Evolutionary conservation across 495 filamentous ascomycete species (phyloP), one percentile per base, ranked within the genome.

Genomic region (Podospora tetraspora): DNA sequence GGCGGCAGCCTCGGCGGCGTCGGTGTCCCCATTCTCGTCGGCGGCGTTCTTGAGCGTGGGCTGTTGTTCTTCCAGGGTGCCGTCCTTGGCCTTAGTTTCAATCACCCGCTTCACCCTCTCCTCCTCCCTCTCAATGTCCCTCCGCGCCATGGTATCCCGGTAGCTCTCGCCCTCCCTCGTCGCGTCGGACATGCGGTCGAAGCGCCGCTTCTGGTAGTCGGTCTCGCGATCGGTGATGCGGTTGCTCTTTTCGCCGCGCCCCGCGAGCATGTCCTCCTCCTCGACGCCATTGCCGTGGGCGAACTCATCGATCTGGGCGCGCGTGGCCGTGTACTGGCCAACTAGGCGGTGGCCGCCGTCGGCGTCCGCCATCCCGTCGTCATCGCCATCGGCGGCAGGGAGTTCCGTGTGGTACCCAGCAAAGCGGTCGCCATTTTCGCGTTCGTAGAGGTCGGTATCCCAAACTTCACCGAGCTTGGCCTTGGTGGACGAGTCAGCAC

Each of bases 121-220:
- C 81, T 99, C 95, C 79, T 99, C 95, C 67, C 93, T 87, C 78
- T 99, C 94, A 22, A 99, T 75, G 70, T 99, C 95, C 66, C 92
- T 88, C 57, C 89, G 84, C 68, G 90, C 90, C 96, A 99, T 98
- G 70, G 96, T 86, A 69, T 96, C 92, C 72, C 90, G 87, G 74
- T 98, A 98, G 69, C 88, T 96, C 61, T 83, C 79, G 5, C 84
- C 85, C 67, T 87, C 84, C 68, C 84, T 85, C 52, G 89, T 81
- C 21, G 84, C 86, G 63, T 88, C 89, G 30, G 86, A 88, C 72
- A 88, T 90, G 60, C 95, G 92, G 73, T 95, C 87, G 75, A 94
- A 93, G 62, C 92, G 88, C 66, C 94, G 92, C 81, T 97, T 97
- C 80, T 99, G 96, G 75, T 99, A 99, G 75, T 97, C 94, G 66